These are phyloP conservation scores for Letharia columbiana DNA, from an alignment of 495 filamentous ascomycete species.

Conservation along the genomic window DNA sequence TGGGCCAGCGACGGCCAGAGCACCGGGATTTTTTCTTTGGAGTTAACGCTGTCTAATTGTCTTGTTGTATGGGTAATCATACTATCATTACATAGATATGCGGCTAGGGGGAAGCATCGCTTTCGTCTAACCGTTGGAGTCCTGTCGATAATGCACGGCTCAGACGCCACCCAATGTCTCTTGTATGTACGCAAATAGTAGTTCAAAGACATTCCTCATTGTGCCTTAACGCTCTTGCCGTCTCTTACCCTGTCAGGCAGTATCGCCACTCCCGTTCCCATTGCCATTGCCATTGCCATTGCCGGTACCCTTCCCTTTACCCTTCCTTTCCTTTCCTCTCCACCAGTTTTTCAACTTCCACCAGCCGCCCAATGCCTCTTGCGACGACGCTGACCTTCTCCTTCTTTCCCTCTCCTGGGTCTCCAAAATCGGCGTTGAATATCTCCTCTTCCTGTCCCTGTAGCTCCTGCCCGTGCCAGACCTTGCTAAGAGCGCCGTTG, in stretches of 20 bases:
- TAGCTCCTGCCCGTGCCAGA: slow-evolving; percentile 24
- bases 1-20: too few species aligned
- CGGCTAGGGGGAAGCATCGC: background rate
- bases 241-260: slow-evolving; percentile 19
- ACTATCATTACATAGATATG: background rate
- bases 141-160: slow-evolving; percentile 1
- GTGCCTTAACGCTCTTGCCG: background rate
- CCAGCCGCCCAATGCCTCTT: slow-evolving; percentile 32
- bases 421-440: slow-evolving; percentile 19
- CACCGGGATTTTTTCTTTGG: background rate
- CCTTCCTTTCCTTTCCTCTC: slow-evolving; percentile 20
- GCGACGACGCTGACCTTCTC: slow-evolving; percentile 14
- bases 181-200: background rate
- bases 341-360: slow-evolving; percentile 34
- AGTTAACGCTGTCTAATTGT: background rate
- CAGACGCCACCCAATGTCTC: background rate
- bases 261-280: background rate
- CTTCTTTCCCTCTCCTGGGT: slow-evolving; percentile 10
- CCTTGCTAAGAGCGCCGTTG: slow-evolving; percentile 17
- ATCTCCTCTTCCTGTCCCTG: slow-evolving; percentile 18
- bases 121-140: background rate
- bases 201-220: background rate
- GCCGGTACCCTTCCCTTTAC: slow-evolving; percentile 8
- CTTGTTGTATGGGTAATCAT: background rate
- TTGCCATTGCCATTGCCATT: slow-evolving; percentile 2